A percentile compares a stretch with the other conserved stretches of the same genome.
Conservation (phyloP, 2,329 filamentous ascomycete genomes). For the Drechslerella dactyloides region DNA sequence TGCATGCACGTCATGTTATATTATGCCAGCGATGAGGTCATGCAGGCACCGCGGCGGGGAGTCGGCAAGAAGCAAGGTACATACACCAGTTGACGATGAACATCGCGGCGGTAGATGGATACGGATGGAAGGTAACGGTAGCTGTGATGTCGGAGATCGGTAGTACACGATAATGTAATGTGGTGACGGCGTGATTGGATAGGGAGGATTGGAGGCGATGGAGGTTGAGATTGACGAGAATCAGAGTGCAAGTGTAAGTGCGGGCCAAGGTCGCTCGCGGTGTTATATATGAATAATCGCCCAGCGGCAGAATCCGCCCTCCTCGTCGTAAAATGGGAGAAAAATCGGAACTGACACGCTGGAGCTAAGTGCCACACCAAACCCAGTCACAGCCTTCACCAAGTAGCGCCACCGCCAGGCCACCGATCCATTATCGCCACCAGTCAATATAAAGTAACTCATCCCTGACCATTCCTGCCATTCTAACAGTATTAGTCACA, state of each 20-base stretch:
- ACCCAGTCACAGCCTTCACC: neutral
- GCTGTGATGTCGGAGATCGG: neutral
- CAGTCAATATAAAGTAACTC: too few relatives aligned
- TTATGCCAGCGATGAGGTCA: constrained; percentile 47
- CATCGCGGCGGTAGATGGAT: constrained; percentile 65
- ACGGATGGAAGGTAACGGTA: constrained; percentile 34
- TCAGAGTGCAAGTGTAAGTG: too few relatives aligned
- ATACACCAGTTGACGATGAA: constrained; percentile 97
- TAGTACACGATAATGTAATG: neutral
- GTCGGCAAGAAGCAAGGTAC: constrained; percentile 56
- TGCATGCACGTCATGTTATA: constrained; percentile 15
- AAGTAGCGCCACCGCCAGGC: constrained; percentile 1
- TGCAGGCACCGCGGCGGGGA: constrained; percentile 1
- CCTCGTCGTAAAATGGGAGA: too few relatives aligned
- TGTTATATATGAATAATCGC: too few relatives aligned
- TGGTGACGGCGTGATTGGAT: too few relatives aligned
- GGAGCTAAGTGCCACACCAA: neutral
- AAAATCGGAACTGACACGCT: neutral
- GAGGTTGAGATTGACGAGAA: too few relatives aligned
- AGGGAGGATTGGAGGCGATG: too few relatives aligned
- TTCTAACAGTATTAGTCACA: too few relatives aligned
- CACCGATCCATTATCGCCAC: too few relatives aligned
- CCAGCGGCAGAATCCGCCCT: too few relatives aligned
- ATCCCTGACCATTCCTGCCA: too few relatives aligned
- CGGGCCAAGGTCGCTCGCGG: too few relatives aligned